Evolutionary conservation across 2,329 filamentous ascomycete species (phyloP), one percentile per base, ranked within the genome.

Genomic region (Kalaharituber pfeilii): DNA sequence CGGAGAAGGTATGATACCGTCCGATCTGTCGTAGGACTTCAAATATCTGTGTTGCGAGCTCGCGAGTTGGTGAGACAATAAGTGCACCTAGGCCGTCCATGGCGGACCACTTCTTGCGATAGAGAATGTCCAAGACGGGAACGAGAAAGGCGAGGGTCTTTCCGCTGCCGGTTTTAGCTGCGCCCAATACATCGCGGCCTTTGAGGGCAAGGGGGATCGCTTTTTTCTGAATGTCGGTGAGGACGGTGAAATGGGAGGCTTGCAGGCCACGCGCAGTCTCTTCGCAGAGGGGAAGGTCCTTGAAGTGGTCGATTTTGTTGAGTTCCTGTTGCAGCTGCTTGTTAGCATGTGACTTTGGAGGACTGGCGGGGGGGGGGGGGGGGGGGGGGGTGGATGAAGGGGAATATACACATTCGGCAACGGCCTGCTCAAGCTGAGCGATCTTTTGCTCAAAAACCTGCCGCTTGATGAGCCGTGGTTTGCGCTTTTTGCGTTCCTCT

Each of bases 11-110:
- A 68, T 98, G 89, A 55, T 89, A 80, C 54, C 85, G 78, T 45
- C 91, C 91, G 55, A 98, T 79, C 68, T 94, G 94, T 58, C 86
- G 77, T 63, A 98, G 70, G 0, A 96, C 89, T 55, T 95, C 84
- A 66, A 96, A 98, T 58, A 94, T 98, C 69, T 98, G 91, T 36
- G 93, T 91, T 0, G 91, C 89, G 53, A 98, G 74, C 70, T 98
- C 91, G 65, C 91, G 82, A 6, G 91, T 98, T 0, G 91, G 91
- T 0, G 88, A 89, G 53, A 98, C 81, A 60, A 98, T 86, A 59
- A 98, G 76, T 3, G 91, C 91, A 7, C 89, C 89, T 27, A 98
- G 73, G 0, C 91, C 91, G 69, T 98, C 91, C 62, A 81, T 76
- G 63, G 94, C 85, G 15, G 91, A 84, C 81, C 88, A 95, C 75